phyloP scores from a whole-genome alignment of 208 protist species.

The Leishmania major region DNA sequence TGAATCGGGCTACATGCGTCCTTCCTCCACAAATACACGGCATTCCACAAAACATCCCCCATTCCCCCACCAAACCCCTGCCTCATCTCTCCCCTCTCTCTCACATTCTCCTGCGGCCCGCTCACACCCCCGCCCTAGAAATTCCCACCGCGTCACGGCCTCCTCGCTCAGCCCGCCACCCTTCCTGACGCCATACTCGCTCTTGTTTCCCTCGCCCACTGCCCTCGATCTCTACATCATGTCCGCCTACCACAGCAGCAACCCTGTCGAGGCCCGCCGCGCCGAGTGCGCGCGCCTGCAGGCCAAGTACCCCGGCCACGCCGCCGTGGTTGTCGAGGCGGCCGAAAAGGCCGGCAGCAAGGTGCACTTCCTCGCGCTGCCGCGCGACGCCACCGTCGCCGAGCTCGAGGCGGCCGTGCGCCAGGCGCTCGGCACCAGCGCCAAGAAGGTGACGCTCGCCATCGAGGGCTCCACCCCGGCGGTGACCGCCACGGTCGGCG shows the following conservation, averaged over 20 bases:
- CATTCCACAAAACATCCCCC: no score
- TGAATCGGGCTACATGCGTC: no score
- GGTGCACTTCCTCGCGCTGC: slow-evolving; percentile 15
- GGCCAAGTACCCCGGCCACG: slow-evolving; percentile 24
- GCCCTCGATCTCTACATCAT: not conserved
- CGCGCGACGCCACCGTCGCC: slow-evolving; percentile 22
- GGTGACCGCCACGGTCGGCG: slow-evolving; percentile 11
- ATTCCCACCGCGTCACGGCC: no score
- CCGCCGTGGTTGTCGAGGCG: slow-evolving; percentile 20
- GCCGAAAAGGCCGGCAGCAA: slow-evolving; percentile 7
- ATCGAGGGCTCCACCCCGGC: slow-evolving; percentile 31
- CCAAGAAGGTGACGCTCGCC: slow-evolving; percentile 25
- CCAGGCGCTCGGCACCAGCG: not conserved
- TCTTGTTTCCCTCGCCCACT: no score
- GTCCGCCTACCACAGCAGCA: slow-evolving; percentile 12
- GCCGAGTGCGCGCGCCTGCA: slow-evolving; percentile 25
- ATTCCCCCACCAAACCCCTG: no score
- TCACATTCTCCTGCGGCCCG: no score
- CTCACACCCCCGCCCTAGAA: no score
- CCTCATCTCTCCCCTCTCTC: no score
- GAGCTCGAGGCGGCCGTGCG: slow-evolving; percentile 21
- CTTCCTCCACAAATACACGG: no score
- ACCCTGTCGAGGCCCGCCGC: slow-evolving; percentile 6
- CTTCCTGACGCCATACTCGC: no score
- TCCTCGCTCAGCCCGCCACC: no score